These are phyloP conservation scores for Tricharina praecox DNA, from an alignment of 495 filamentous ascomycete species.

Conservation along the genomic window DNA sequence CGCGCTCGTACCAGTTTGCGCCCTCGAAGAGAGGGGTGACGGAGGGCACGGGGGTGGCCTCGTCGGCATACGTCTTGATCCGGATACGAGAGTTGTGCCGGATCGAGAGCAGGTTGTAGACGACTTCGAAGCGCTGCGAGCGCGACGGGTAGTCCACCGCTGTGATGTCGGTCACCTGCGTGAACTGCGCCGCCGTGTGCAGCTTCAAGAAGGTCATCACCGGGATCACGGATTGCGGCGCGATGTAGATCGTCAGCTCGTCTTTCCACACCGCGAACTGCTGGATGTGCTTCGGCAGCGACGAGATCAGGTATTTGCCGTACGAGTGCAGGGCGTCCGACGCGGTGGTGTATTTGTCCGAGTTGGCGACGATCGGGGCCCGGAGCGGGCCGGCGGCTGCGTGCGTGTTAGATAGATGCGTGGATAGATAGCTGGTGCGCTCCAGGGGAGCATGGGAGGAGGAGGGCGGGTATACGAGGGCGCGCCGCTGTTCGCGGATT, in stretches of 20 bases:
- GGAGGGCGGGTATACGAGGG: conserved; percentile 31
- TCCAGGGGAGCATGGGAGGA: too few relatives aligned
- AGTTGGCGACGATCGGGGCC: conserved; percentile 66
- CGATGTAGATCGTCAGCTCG: conserved; percentile 83
- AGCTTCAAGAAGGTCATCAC: conserved; percentile 88
- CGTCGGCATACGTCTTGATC: conserved; percentile 97
- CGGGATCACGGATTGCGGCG: conserved; percentile 71
- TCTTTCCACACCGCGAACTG: conserved; percentile 99
- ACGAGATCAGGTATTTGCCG: conserved; percentile 90
- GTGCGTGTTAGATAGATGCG: background rate
- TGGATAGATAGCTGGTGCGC: background rate
- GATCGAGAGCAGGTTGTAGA: conserved; percentile 92
- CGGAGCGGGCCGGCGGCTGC: conserved; percentile 44
- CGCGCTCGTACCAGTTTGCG: conserved; percentile 97
- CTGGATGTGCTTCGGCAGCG: conserved; percentile 92
- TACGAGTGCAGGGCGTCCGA: conserved; percentile 76
- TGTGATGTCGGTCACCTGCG: conserved; percentile 78
- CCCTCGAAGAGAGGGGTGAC: conserved; percentile 76
- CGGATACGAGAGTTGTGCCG: conserved; percentile 92
- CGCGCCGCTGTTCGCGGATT: conserved; percentile 53
- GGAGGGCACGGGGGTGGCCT: conserved; percentile 85
- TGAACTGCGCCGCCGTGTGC: conserved; percentile 94
- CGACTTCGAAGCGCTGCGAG: conserved; percentile 88
- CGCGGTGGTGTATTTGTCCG: conserved; percentile 78
- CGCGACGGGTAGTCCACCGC: conserved; percentile 90